Base-by-base conservation (phyloP, 345 rosid species). In the Linum trigynum region DNA sequence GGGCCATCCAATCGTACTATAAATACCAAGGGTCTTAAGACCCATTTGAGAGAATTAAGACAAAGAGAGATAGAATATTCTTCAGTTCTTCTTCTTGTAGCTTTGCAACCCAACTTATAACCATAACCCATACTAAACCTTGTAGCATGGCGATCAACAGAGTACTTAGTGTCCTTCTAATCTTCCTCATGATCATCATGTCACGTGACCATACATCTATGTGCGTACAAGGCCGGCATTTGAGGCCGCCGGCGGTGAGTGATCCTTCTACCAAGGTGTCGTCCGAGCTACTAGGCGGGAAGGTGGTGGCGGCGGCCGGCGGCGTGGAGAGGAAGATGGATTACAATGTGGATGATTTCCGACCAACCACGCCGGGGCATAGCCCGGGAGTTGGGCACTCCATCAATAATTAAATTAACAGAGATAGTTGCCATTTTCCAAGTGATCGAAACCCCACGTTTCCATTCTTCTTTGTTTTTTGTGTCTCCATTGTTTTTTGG, bases 331-430 rank as follows among this genome's bases (percentile, higher is more conserved):
- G 70, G 12, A 68, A 66, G 78, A 48, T 55, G 50, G 74, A 57
- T 8, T 3, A 48, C 53, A 48, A 68, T 55, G 36, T 69, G 5
- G 75, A 71, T 39, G 79, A 75, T 62, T 75, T 77, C 53, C 75
- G 79, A 40, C 78, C 81, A 32, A 80, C 84, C 0, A 12, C 55
- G 50, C 84, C 79, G 0, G 84, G 81, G 7, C 84, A 80, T 61
- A 80, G 84, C 45, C 81, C 84, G 0, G 84, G 84, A 1, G 77
- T 77, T 36, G 84, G 84, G 8, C 79, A 80, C 65, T 72, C 77
- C 68, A 70, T 74, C 59, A 69, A 80, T 23, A 80, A 71, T 9
- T 77, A 48, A 65, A n/a, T n/a, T n/a, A n/a, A n/a, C n/a, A n/a
- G n/a, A 41, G 8, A 3, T 17, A 17, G 5, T 37, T 7, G 5